Conservation (phyloP, 345 rosid genomes). For the Sisymbrium altissimum region DNA sequence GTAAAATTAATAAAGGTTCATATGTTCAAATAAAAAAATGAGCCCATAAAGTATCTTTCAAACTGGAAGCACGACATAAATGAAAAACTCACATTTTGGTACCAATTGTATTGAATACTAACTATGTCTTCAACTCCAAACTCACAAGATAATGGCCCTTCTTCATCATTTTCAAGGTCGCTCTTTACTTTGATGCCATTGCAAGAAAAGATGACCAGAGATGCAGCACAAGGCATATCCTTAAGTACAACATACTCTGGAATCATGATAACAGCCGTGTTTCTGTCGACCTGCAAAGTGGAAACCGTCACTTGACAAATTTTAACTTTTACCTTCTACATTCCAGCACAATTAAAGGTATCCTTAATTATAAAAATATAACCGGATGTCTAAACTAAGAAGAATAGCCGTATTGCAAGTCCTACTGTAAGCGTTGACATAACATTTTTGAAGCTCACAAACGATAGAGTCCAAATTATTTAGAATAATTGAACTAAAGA, state of each 20-base stretch:
- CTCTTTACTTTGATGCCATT: conserved; percentile 52
- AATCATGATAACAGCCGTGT: conserved; percentile 38
- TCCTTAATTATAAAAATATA: not conserved
- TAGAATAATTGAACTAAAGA: not conserved
- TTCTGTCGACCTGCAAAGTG: conserved; percentile 50
- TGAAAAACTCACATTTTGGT: conserved; percentile 58
- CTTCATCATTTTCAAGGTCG: conserved; percentile 33
- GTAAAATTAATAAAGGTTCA: conserved; percentile 4
- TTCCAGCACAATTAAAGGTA: not conserved
- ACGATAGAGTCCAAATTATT: not conserved
- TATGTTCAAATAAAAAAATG: not conserved
- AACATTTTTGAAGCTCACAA: not conserved
- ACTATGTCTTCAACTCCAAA: conserved; percentile 71
- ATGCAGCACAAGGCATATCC: conserved; percentile 41
- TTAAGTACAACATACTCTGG: conserved; percentile 63
- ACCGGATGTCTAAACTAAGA: not conserved
- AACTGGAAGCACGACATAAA: conserved; percentile 1
- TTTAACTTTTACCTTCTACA: conserved; percentile 13
- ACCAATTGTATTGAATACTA: conserved; percentile 51
- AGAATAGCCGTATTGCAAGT: not conserved
- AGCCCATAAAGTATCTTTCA: conserved; percentile 6
- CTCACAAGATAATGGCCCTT: conserved; percentile 43
- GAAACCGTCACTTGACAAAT: conserved; percentile 18
- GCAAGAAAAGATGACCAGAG: conserved; percentile 53
- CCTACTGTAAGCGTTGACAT: not conserved